Conservation (phyloP, 2,329 filamentous ascomycete genomes). For the Xylaria sp. region DNA sequence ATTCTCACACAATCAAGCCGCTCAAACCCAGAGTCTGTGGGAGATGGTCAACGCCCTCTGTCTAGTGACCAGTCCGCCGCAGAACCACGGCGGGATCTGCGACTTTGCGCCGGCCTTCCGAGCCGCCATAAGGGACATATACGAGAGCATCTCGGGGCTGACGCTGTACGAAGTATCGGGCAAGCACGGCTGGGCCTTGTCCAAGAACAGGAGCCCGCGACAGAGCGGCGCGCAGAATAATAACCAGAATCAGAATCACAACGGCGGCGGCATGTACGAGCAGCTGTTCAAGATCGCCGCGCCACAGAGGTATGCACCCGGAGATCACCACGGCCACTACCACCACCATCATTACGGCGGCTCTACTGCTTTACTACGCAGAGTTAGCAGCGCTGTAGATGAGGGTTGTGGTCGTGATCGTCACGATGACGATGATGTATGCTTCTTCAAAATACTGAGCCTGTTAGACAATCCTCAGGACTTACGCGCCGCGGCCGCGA, state of each 20-base stretch:
- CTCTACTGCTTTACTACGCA: neutral
- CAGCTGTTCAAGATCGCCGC: constrained; percentile 23
- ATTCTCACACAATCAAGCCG: constrained; percentile 32
- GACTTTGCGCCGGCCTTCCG: constrained; percentile 62
- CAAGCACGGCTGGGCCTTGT: constrained; percentile 61
- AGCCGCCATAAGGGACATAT: constrained; percentile 61
- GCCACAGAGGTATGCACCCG: constrained; percentile 16
- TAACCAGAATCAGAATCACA: constrained; percentile 37
- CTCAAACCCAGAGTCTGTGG: constrained; percentile 55
- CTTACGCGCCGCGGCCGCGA: constrained; percentile 56
- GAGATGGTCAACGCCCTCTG: constrained; percentile 59
- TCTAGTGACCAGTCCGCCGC: constrained; percentile 57
- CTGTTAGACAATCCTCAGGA: constrained; percentile 56
- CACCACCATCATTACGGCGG: neutral
- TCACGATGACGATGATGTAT: constrained; percentile 46
- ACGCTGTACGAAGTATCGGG: constrained; percentile 62
- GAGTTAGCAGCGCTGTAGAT: neutral
- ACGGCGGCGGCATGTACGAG: constrained; percentile 45
- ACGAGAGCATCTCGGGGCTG: constrained; percentile 61
- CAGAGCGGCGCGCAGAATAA: constrained; percentile 40
- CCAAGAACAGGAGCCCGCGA: constrained; percentile 27
- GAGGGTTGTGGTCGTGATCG: neutral
- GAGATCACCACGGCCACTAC: neutral
- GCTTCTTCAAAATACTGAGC: constrained; percentile 54
- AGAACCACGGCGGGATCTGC: constrained; percentile 56